Base-by-base conservation (phyloP, 306 rosid genomes). In the Casuarina cunninghamiana region DNA sequence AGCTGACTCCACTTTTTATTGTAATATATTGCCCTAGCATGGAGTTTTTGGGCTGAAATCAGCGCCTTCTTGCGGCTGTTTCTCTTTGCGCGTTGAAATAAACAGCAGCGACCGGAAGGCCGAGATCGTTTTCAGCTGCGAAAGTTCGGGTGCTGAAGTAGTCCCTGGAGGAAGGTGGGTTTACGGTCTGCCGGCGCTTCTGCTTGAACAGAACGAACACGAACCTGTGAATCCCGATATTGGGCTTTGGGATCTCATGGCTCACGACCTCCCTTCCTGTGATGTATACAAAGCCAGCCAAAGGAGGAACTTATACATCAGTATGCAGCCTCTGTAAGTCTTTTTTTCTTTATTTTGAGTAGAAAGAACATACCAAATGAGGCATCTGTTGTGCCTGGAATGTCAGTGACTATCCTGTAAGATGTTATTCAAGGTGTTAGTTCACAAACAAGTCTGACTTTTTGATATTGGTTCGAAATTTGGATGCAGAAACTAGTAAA, bases 371-470 rank as follows among this genome's bases (percentile, higher is more conserved):
- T 87, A 94, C 98, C 98, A 87, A 92, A 94, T 77, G 95, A 83
- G 81, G 89, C 93, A 75, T 92, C 96, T 70, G 98, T 94, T 21
- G 98, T 90, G 54, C 98, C 98, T 41, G 98, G 98, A 76, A 94
- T 94, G 84, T 94, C 98, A 38, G 97, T 87, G 84, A 94, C 97
- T 37, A 90, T 75, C 98, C 98, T 94, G 90, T 53, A 82, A 71
- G 71, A 62, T 76, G 62, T n/a, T 62, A 41, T 32, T 11, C 58
- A 69, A n/a, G 35, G 11, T 51, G 51, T 66, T 72, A 76, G 57
- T 65, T 65, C 49, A 6, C 26, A 16, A 10, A 5, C 10, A 21
- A 5, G 41, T 6, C 16, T 39, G 12, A 16, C 26, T 53, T 17
- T 1, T 46, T 13, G 15, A 53, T 53, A 16, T 62, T 12, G 4